Evolutionary conservation across 2,329 filamentous ascomycete species (phyloP).

Genomic region (Claviceps capensis): DNA sequence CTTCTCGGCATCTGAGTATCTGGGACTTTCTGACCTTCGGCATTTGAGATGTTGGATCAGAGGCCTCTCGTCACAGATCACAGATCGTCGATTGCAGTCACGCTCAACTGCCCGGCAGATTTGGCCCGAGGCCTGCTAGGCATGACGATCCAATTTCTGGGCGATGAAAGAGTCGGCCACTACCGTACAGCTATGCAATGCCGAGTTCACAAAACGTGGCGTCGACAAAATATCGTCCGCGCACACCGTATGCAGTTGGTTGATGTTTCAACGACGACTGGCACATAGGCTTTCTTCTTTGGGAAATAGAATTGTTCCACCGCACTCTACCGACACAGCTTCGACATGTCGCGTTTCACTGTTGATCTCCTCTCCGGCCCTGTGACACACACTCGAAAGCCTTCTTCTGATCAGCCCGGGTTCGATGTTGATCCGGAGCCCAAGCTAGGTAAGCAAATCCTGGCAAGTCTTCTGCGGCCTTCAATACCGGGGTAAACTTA

Average conservation of each 20-base stretch:
- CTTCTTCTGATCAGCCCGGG: not conserved
- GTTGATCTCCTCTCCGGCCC: not conserved
- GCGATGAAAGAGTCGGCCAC: not conserved
- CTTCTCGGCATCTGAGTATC: too few relatives aligned
- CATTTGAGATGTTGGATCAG: too few relatives aligned
- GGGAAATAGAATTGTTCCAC: constrained; percentile 6
- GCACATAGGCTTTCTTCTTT: not conserved
- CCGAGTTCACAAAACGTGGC: too few relatives aligned
- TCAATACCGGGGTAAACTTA: too few relatives aligned
- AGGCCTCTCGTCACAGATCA: too few relatives aligned
- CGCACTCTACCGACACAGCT: not conserved
- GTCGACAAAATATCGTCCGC: not conserved
- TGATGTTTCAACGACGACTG: not conserved
- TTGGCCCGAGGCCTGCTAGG: too few relatives aligned
- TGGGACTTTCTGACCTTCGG: too few relatives aligned
- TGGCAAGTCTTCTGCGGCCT: too few relatives aligned
- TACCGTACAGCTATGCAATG: not conserved
- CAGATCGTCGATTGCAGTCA: too few relatives aligned
- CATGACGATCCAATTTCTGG: too few relatives aligned
- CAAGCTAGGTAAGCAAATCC: too few relatives aligned
- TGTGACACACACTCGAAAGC: not conserved
- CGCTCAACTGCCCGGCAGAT: too few relatives aligned
- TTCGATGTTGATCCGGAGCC: not conserved
- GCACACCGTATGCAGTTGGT: not conserved
- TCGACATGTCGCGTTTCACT: not conserved